These are phyloP conservation scores for Beauveria caledonica DNA, from an alignment of 2,329 filamentous ascomycete genomes.

Conservation along the genomic window DNA sequence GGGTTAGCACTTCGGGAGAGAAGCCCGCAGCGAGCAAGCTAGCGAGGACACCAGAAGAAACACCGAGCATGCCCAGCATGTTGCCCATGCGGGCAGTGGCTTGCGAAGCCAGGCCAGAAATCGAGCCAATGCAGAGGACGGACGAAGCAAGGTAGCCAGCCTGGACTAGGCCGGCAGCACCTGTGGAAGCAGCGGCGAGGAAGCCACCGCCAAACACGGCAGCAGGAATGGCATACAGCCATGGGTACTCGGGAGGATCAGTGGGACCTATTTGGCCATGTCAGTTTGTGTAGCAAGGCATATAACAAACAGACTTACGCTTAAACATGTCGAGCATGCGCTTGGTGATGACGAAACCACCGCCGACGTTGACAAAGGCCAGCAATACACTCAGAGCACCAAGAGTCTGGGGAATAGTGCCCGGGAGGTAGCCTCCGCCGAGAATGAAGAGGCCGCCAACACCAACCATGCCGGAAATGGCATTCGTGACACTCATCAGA, in stretches of 20 bases:
- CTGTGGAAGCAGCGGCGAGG: slow-evolving; percentile 69
- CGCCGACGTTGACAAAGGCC: slow-evolving; percentile 81
- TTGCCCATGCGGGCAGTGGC: slow-evolving; percentile 78
- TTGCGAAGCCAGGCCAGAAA: slow-evolving; percentile 76
- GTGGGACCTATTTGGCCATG: slow-evolving; percentile 48
- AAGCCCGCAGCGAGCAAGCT: slow-evolving; percentile 78
- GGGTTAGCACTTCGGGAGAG: slow-evolving; percentile 65
- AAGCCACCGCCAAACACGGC: slow-evolving; percentile 74
- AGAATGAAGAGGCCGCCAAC: slow-evolving; percentile 84
- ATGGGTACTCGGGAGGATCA: slow-evolving; percentile 81
- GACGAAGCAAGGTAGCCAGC: slow-evolving; percentile 83
- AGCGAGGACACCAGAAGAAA: slow-evolving; percentile 73
- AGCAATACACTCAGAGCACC: slow-evolving; percentile 74
- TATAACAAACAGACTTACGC: slow-evolving; percentile 32
- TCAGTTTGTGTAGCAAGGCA: slow-evolving; percentile 12
- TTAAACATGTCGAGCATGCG: slow-evolving; percentile 92
- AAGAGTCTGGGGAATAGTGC: slow-evolving; percentile 69
- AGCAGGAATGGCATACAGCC: slow-evolving; percentile 74
- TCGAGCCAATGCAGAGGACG: slow-evolving; percentile 73
- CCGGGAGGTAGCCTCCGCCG: slow-evolving; percentile 69
- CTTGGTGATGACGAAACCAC: slow-evolving; percentile 87
- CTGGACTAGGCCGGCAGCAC: slow-evolving; percentile 75
- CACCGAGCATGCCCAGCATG: slow-evolving; percentile 77
- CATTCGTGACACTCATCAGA: slow-evolving; percentile 88
- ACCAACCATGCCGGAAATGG: slow-evolving; percentile 87